phyloP scores from a whole-genome alignment of 2,329 filamentous ascomycete species.

The Helotiales sp. region DNA sequence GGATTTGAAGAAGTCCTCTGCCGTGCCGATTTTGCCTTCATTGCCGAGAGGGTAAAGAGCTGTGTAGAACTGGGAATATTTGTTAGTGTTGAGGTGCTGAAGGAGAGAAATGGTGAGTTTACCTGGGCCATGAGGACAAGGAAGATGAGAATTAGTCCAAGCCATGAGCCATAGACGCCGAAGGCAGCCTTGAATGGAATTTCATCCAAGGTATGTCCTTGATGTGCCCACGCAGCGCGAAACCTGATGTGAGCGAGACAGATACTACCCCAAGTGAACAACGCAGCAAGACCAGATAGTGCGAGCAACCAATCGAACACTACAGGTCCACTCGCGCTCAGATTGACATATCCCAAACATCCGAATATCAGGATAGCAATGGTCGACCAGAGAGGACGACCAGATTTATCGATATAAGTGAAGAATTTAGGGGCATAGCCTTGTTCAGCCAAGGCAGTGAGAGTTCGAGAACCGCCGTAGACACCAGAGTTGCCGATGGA shows the following conservation, averaged over 20 bases:
- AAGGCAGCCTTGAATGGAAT: conserved; percentile 45
- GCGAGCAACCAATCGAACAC: conserved; percentile 67
- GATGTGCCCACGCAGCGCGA: conserved; percentile 58
- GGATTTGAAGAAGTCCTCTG: conserved; percentile 53
- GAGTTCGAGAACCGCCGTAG: conserved; percentile 85
- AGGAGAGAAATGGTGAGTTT: background rate
- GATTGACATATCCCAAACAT: conserved; percentile 56
- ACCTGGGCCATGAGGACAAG: conserved; percentile 61
- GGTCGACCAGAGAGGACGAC: conserved; percentile 66
- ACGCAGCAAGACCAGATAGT: conserved; percentile 67
- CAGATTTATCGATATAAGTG: conserved; percentile 77
- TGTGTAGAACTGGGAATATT: conserved; percentile 43
- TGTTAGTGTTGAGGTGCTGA: background rate
- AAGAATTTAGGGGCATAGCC: conserved; percentile 75
- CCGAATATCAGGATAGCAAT: conserved; percentile 52
- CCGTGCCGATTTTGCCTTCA: conserved; percentile 47
- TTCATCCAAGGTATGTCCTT: conserved; percentile 51
- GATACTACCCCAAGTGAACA: conserved; percentile 74
- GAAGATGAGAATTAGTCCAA: conserved; percentile 64
- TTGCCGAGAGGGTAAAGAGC: conserved; percentile 57
- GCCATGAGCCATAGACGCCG: conserved; percentile 66
- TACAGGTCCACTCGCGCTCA: conserved; percentile 41
- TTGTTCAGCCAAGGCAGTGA: conserved; percentile 86
- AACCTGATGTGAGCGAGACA: conserved; percentile 66
- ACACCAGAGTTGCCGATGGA: conserved; percentile 90